Conservation (phyloP, 768 basidiomycete species). For the Panaeolus cyanescens region DNA sequence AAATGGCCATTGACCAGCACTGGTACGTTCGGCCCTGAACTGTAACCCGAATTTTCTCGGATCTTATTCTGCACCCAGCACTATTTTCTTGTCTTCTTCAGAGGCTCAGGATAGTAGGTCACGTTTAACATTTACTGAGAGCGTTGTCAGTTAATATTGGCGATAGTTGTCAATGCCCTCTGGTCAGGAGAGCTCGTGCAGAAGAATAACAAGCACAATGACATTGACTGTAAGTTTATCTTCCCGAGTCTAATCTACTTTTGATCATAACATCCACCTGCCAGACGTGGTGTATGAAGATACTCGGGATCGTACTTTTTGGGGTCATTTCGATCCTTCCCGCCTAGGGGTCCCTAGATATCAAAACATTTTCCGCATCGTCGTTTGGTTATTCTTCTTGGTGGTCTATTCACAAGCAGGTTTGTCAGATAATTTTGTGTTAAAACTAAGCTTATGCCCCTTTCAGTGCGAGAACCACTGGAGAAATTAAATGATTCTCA, state of each 20-base stretch:
- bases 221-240: conserved; percentile 68
- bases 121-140: neutral
- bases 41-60: neutral
- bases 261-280: neutral
- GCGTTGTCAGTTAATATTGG: neutral
- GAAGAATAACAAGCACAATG: conserved; percentile 68
- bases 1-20: conserved; percentile 90
- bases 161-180: conserved; percentile 72
- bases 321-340: conserved; percentile 73
- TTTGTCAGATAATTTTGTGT: too few species aligned
- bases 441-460: too few species aligned
- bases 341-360: conserved; percentile 87
- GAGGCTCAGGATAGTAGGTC: conserved; percentile 79
- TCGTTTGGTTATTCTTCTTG: conserved; percentile 79
- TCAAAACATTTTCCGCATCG: conserved; percentile 81
- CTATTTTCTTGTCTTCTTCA: conserved; percentile 81
- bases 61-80: conserved; percentile 37
- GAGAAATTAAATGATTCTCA: conserved; percentile 63
- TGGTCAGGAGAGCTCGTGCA: conserved; percentile 88
- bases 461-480: conserved; percentile 76
- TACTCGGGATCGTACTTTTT: conserved; percentile 53
- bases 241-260: neutral
- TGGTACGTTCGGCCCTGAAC: conserved; percentile 48
- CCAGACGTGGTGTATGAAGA: conserved; percentile 72
- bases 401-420: conserved; percentile 84